Evolutionary conservation across 1,284 basidiomycete species (phyloP).

Genomic region (Inonotus hispidus): DNA sequence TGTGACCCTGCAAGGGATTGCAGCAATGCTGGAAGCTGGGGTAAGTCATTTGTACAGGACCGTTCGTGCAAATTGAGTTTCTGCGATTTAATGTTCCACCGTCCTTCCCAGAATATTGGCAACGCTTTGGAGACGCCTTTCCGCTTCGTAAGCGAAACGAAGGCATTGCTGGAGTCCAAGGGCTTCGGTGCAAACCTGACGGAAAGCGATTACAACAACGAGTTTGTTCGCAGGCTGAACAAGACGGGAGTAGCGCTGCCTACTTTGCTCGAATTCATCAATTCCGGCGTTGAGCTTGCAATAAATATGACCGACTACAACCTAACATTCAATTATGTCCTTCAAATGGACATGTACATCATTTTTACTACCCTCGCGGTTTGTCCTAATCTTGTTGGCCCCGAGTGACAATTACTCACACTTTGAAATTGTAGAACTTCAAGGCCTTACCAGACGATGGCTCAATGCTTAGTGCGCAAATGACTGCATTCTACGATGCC

Average conservation of each 20-base stretch:
- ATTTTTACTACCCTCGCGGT: slow-evolving; percentile 2
- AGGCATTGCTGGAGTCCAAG: not conserved
- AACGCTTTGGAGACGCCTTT: slow-evolving; percentile 14
- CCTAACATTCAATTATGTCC: not conserved
- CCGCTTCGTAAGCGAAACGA: slow-evolving; percentile 8
- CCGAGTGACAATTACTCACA: not conserved
- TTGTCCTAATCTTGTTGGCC: not conserved
- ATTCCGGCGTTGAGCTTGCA: slow-evolving; percentile 8
- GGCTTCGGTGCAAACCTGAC: slow-evolving; percentile 10
- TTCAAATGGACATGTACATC: not conserved
- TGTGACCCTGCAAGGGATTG: slow-evolving; percentile 13
- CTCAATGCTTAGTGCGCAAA: slow-evolving; percentile 1
- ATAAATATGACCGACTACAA: not conserved
- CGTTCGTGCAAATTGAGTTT: too few relatives aligned
- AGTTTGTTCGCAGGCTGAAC: slow-evolving; percentile 2
- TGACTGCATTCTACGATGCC: slow-evolving; percentile 3
- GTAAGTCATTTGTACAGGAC: not conserved
- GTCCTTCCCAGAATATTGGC: slow-evolving; percentile 12
- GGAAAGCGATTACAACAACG: slow-evolving; percentile 9
- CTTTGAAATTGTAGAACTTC: slow-evolving; percentile 2
- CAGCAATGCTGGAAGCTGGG: slow-evolving; percentile 2
- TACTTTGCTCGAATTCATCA: slow-evolving; percentile 4
- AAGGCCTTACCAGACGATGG: slow-evolving; percentile 8
- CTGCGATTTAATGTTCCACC: not conserved
- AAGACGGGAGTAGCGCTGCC: slow-evolving; percentile 16